Percentiles rank a stretch among this genome's conserved stretches.
These are phyloP conservation scores for Penicillium soppii DNA, from an alignment of 495 filamentous ascomycete species.

Conservation along the genomic window DNA sequence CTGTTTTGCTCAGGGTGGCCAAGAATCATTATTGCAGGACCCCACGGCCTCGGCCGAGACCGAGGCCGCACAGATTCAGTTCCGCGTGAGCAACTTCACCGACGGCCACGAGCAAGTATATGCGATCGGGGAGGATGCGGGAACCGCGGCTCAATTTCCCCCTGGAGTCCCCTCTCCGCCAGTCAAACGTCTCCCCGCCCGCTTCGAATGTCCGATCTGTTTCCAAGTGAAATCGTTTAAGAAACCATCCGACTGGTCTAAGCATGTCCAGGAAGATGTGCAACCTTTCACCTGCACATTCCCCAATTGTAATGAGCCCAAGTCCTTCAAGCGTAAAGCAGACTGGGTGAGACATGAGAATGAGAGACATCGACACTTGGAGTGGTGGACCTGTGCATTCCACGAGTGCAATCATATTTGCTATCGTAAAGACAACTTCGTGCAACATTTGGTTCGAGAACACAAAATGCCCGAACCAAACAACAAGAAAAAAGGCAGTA, in stretches of 20 bases:
- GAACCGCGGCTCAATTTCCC: slow-evolving; percentile 73
- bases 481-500: slow-evolving; percentile 37
- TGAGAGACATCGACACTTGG: slow-evolving; percentile 86
- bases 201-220: slow-evolving; percentile 91
- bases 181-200: slow-evolving; percentile 72
- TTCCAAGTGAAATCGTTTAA: slow-evolving; percentile 87
- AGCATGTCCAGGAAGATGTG: slow-evolving; percentile 94
- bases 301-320: slow-evolving; percentile 77
- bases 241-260: slow-evolving; percentile 98
- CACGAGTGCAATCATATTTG: slow-evolving; percentile 82
- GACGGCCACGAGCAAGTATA: slow-evolving; percentile 64
- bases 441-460: slow-evolving; percentile 91
- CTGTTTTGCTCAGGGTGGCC: slow-evolving; percentile 67
- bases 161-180: slow-evolving; percentile 80
- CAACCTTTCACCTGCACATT: slow-evolving; percentile 97
- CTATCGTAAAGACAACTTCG: slow-evolving; percentile 92
- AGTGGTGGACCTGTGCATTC: slow-evolving; percentile 87
- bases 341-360: slow-evolving; percentile 98
- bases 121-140: slow-evolving; percentile 61
- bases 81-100: slow-evolving; percentile 49
- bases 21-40: slow-evolving; percentile 47
- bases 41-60: slow-evolving; percentile 44
- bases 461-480: slow-evolving; percentile 86
- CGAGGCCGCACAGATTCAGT: slow-evolving; percentile 48
- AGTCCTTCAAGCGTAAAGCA: slow-evolving; percentile 95